Evolutionary conservation across 2,329 filamentous ascomycete genomes (phyloP), one percentile per base, ranked within the genome.

Genomic region (Aspergillus cejpii): DNA sequence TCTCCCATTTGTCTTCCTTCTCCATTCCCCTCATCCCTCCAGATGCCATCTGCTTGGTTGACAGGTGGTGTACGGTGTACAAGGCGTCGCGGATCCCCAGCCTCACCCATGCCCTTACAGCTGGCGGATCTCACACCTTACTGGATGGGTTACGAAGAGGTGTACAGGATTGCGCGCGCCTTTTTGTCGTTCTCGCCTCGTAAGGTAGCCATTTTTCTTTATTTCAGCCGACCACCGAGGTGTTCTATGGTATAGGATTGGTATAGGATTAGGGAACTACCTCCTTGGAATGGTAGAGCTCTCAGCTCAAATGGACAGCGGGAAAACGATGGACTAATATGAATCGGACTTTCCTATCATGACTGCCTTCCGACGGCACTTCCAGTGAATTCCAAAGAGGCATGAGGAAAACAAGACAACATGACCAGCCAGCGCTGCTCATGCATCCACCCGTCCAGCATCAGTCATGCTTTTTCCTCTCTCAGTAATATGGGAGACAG

Each of bases 131-230:
- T 19, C 31, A 34, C 17, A 26, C 15, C 33, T 38, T 38, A 38
- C 19, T 38, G 44, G 12, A n/a, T 5, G 36, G 47, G 33, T 36
- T 33, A 47, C 46, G 29, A 41, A 36, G 20, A 29, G 39, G 44
- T 27, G 41, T 44, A 43, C 23, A 10, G 31, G 11, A 7, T 12
- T 34, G 31, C 31, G 15, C 31, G 23, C 23, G 5, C 8, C 8
- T 24, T 24, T 11, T 33, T 1, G 15, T 17, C 17, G 5, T 19
- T 34, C 17, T 2, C 31, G 15, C 31, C 3, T 20, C 31, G 17
- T 34, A 17, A 34, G 15, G 2, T 34, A 19, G 10, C 31, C 17
- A 4, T 11, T 17, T 20, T n/a, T n/a, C n/a, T n/a, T n/a, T n/a
- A n/a, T n/a, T n/a, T n/a, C n/a, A n/a, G n/a, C n/a, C n/a, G n/a